Conservation (phyloP, 73 alveolate genomes). For the Diophrys appendiculata region DNA sequence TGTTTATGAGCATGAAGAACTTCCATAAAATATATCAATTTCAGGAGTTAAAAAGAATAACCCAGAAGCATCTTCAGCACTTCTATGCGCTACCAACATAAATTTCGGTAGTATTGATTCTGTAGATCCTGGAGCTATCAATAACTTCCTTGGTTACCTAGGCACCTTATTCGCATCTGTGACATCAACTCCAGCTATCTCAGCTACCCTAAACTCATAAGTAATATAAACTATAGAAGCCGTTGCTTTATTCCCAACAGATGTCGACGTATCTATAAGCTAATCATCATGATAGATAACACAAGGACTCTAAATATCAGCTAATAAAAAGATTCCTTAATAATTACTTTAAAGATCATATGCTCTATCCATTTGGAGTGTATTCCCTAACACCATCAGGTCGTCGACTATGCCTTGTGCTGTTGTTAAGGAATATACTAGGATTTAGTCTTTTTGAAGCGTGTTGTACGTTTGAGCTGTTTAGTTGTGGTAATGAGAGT, state of each 20-base stretch:
- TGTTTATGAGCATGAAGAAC: background rate
- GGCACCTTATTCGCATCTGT: background rate
- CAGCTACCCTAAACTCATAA: background rate
- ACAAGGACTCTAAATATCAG: background rate
- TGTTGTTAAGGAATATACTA: background rate
- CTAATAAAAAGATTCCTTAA: background rate
- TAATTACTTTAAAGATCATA: background rate
- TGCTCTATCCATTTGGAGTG: background rate
- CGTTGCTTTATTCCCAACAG: background rate
- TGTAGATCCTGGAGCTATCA: background rate
- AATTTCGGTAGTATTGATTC: background rate
- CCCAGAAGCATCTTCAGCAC: background rate
- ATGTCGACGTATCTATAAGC: background rate
- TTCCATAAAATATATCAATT: background rate
- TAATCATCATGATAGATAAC: background rate
- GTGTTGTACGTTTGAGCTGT: background rate
- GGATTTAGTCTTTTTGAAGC: background rate
- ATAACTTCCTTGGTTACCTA: background rate
- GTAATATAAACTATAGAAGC: background rate
- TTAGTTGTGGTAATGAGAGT: background rate
- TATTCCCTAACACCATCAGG: background rate
- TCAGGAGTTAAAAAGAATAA: background rate
- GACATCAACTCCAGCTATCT: background rate
- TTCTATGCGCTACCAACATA: background rate
- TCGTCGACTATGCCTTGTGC: background rate